Evolutionary conservation across 345 rosid genomes (phyloP).

Genomic region (Corchorus olitorius): DNA sequence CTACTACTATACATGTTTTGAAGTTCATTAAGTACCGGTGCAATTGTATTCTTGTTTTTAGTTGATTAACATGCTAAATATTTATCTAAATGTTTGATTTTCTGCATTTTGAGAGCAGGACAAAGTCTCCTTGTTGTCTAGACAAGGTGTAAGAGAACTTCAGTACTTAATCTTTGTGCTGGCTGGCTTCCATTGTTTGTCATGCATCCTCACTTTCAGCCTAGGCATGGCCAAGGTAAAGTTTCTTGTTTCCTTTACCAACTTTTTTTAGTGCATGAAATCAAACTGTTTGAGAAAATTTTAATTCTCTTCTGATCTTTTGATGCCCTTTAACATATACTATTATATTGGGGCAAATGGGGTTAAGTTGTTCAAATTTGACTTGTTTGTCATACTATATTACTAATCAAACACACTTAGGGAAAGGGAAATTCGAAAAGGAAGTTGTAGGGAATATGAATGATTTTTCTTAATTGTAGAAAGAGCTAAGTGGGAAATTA

Average conservation of each 20-base stretch:
- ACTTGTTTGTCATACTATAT: neutral
- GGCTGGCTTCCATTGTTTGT: constrained; percentile 56
- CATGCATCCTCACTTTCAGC: constrained; percentile 49
- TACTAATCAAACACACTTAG: neutral
- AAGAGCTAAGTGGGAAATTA: constrained; percentile 18
- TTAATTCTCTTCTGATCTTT: neutral
- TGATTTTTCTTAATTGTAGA: neutral
- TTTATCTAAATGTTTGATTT: neutral
- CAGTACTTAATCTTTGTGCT: constrained; percentile 53
- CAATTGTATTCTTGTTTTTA: neutral
- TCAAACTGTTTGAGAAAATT: neutral
- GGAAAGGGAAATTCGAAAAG: neutral
- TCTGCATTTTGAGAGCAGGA: constrained; percentile 39
- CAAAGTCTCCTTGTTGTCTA: constrained; percentile 50
- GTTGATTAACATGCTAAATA: neutral
- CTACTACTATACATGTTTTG: no score
- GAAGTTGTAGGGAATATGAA: neutral
- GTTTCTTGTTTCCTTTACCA: no score
- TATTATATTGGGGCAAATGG: no score
- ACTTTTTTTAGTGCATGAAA: no score
- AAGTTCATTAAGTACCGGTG: neutral
- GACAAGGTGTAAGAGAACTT: constrained; percentile 49
- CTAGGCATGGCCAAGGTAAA: constrained; percentile 75
- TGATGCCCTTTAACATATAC: no score
- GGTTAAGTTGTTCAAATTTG: neutral